A percentile compares a stretch with the other conserved stretches of the same genome.
Conservation (phyloP, 2,329 filamentous ascomycete genomes). For the Chaetomium globosum region DNA sequence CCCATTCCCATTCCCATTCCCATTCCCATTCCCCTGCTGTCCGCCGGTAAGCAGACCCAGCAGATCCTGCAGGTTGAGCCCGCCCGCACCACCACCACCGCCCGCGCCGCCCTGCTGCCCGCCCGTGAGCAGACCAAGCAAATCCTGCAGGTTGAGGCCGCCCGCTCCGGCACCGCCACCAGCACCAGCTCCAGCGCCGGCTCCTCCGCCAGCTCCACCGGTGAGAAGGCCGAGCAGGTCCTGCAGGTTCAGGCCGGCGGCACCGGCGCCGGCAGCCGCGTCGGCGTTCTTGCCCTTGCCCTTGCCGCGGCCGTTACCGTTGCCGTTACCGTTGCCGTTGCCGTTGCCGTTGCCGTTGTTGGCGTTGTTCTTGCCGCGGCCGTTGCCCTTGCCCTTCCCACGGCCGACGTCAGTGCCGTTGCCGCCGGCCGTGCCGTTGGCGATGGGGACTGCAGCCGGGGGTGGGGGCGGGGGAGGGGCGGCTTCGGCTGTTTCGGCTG, state of each 20-base stretch:
- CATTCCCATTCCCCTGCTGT: constrained; percentile 13
- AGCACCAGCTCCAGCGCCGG: too few relatives aligned
- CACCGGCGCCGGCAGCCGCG: too few relatives aligned
- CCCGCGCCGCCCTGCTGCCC: too few relatives aligned
- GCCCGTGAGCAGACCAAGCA: too few relatives aligned
- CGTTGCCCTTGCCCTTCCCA: constrained; percentile 20
- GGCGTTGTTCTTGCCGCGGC: constrained; percentile 6
- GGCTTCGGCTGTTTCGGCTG: constrained; percentile 10
- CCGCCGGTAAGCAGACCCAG: not conserved
- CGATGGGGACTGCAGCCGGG: not conserved
- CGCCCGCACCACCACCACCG: not conserved
- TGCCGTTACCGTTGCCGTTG: not conserved
- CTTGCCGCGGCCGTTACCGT: too few relatives aligned
- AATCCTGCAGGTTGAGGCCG: too few relatives aligned
- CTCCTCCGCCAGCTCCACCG: too few relatives aligned
- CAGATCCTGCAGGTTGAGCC: constrained; percentile 11
- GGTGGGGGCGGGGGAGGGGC: not conserved
- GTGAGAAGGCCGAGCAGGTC: too few relatives aligned
- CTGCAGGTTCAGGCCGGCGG: too few relatives aligned
- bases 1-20: constrained; percentile 17
- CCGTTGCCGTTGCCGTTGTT: not conserved
- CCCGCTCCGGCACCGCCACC: not conserved
- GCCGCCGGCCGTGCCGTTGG: not conserved
- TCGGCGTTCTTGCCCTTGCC: too few relatives aligned
- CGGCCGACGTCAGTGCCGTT: not conserved